Percentiles rank a stretch among this genome's conserved stretches.
Conservation (phyloP, 257 asterid species). For the Salvia hispanica region DNA sequence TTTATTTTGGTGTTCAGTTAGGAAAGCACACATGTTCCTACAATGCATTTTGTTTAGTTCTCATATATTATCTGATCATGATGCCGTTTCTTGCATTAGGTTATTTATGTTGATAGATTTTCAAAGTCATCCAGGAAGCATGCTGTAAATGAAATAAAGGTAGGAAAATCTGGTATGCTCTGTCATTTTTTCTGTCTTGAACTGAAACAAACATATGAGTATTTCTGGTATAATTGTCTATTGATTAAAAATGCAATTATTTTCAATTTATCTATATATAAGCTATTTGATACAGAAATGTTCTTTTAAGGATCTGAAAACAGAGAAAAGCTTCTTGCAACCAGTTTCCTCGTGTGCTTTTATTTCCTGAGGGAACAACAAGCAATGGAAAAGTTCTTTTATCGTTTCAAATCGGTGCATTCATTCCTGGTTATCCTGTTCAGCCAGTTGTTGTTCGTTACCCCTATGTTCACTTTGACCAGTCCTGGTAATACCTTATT, state of each 20-base stretch:
- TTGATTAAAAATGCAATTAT: slow-evolving; percentile 28
- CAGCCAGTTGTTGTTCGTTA: slow-evolving; percentile 91
- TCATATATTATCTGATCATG: slow-evolving; percentile 13
- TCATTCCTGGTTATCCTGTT: slow-evolving; percentile 89
- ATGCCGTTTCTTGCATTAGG: slow-evolving; percentile 49
- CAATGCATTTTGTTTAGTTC: slow-evolving; percentile 18
- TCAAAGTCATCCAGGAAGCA: slow-evolving; percentile 83
- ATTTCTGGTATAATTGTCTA: background rate
- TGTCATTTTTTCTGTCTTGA: slow-evolving; percentile 12
- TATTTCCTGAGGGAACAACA: slow-evolving; percentile 99
- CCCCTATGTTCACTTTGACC: slow-evolving; percentile 96
- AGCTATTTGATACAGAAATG: slow-evolving; percentile 94
- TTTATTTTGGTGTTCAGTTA: background rate
- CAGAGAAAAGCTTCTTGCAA: slow-evolving; percentile 95
- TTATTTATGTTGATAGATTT: slow-evolving; percentile 90
- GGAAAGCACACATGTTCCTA: too few species aligned
- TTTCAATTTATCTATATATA: slow-evolving; percentile 51
- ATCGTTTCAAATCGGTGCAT: slow-evolving; percentile 97
- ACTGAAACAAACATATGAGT: slow-evolving; percentile 21
- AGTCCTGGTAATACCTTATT: slow-evolving; percentile 71
- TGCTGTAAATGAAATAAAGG: slow-evolving; percentile 96
- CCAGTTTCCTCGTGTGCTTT: slow-evolving; percentile 86
- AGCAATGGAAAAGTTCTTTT: slow-evolving; percentile 88
- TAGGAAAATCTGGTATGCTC: slow-evolving; percentile 45
- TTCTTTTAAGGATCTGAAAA: slow-evolving; percentile 84